These are phyloP conservation scores for Podaxis sp. DNA, from an alignment of 768 basidiomycete genomes.

Conservation along the genomic window DNA sequence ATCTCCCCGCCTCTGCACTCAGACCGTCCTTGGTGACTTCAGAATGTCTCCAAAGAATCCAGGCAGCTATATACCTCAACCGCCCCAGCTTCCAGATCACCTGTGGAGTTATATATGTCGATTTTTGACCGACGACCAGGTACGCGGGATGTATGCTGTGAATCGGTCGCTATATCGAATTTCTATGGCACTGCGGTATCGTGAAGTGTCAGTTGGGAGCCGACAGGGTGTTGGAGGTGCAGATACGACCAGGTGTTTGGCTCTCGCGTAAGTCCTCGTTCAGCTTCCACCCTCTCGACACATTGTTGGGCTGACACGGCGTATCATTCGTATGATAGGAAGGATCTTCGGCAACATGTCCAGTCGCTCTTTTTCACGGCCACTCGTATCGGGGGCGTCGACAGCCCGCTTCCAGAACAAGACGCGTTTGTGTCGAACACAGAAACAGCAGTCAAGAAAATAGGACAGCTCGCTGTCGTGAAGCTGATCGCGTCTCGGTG, in stretches of 20 bases:
- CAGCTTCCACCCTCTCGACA: neutral
- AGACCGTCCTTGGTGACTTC: neutral
- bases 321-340: neutral
- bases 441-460: neutral
- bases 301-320: neutral
- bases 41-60: neutral
- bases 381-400: neutral
- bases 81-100: constrained; percentile 6
- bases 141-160: constrained; percentile 8
- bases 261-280: constrained; percentile 2
- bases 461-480: neutral
- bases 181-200: constrained; percentile 10
- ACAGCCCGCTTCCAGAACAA: neutral
- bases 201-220: neutral
- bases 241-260: neutral
- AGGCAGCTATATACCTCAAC: neutral
- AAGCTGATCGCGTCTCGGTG: constrained; percentile 1
- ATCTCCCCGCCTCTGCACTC: neutral
- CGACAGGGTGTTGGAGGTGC: constrained; percentile 2
- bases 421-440: neutral
- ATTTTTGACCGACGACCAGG: constrained; percentile 9
- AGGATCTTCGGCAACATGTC: neutral
- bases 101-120: constrained; percentile 9
- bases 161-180: constrained; percentile 7
- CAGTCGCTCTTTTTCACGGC: constrained; percentile 1